Base-by-base conservation (phyloP, 129 eudicot genomes). In the Heracleum sosnowskyi region DNA sequence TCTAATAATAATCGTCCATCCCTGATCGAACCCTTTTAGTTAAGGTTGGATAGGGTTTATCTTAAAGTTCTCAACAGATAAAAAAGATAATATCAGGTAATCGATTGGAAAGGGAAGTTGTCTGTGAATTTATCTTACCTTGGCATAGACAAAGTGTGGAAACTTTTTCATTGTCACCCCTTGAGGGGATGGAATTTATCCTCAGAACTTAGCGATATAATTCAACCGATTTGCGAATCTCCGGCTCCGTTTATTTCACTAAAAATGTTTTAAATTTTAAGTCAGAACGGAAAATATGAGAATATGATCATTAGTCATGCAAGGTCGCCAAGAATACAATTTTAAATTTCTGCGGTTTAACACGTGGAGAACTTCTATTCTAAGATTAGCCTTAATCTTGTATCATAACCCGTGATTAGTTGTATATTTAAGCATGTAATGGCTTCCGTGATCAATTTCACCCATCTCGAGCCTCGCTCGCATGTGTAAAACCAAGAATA, bases 391-490 rank as follows among this genome's bases (percentile, higher is more conserved):
- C 31, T 24, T n/a, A n/a, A 57, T 57, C 31, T 57, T 29, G 71
- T 3, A 28, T 3, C 9, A 29, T 28, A 69, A 69, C 22, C 74
- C 42, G 42, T 15, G 45, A 69, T 34, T 36, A 37, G 74, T 36
- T 37, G 41, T 18, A 69, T 28, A 8, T 11, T 69, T 36, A 4
- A 49, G n/a, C 1, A 69, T 69, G 74, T 69, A 34, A 69, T 36
- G 44, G 74, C 74, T 35, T 69, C 36, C 75, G 75, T 70, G 13
- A 36, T 68, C 40, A 34, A 24, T 51, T 78, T 71, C 49, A 72
- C 64, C 75, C 77, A 75, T 77, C 82, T 88, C 86, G 89, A 83
- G 89, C 86, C 91, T 83, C 84, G 91, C 84, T 82, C 77, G 78
- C 37, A 40, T 70, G 26, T 2, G 80, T 77, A 71, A 80, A 79